These are phyloP conservation scores for Dillenia suffruticosa DNA, from an alignment of 164 flowering plant species.

Conservation along the genomic window DNA sequence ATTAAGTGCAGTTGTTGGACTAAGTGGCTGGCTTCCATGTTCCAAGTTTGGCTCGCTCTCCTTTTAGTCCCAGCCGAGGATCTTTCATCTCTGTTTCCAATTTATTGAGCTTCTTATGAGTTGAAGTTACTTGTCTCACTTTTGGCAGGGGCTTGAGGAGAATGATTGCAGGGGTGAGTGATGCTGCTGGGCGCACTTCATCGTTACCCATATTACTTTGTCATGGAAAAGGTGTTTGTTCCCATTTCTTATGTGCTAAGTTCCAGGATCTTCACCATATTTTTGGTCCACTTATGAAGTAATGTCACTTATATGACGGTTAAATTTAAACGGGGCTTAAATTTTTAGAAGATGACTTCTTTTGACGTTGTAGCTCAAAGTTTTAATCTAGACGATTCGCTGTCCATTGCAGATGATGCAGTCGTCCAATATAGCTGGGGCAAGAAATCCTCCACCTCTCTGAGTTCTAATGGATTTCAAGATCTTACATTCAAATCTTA, in stretches of 20 bases:
- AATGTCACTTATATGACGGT: too few relatives aligned
- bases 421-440: slow-evolving; percentile 55
- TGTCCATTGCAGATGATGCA: slow-evolving; percentile 45
- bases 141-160: slow-evolving; percentile 52
- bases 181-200: slow-evolving; percentile 80
- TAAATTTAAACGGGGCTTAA: too few relatives aligned
- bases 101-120: neutral
- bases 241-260: neutral
- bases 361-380: too few relatives aligned
- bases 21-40: slow-evolving; percentile 98
- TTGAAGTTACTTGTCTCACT: neutral
- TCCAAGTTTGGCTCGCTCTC: slow-evolving; percentile 45
- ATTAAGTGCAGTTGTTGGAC: slow-evolving; percentile 73
- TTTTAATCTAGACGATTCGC: too few relatives aligned
- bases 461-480: slow-evolving; percentile 48
- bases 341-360: too few relatives aligned
- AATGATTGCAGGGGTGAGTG: slow-evolving; percentile 76
- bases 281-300: slow-evolving; percentile 2
- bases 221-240: slow-evolving; percentile 75
- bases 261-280: too few relatives aligned
- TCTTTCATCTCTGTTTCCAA: neutral
- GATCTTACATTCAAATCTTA: slow-evolving; percentile 50
- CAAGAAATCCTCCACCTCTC: slow-evolving; percentile 45
- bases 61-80: too few relatives aligned
- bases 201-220: slow-evolving; percentile 79